Evolutionary conservation across 306 rosid genomes (phyloP), one percentile per base, ranked within the genome.

Genomic region (Fragaria iinumae): DNA sequence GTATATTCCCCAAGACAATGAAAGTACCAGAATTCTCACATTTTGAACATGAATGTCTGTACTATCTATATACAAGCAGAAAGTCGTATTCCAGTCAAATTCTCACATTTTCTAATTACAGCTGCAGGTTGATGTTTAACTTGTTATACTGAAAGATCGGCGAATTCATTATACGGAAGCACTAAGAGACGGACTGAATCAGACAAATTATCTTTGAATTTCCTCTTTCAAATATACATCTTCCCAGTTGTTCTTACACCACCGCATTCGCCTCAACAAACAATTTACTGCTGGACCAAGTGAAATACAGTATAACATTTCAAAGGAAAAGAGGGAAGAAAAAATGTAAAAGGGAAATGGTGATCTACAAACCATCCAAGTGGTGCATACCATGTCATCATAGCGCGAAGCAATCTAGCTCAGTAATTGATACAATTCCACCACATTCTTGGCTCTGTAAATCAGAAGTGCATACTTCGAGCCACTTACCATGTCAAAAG

Each of bases 311-410:
- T 60, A 69, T 68, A 69, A 72, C 41, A 29, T 64, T 53, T 76
- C 27, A 12, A 47, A 52, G 25, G 16, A 43, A 45, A 71, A 13
- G 66, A 18, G 21, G 21, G 25, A 47, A 32, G 16, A 29, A 63
- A 6, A 32, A 32, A 16, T 64, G 53, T 50, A 23, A 77, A 77
- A 25, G 36, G 72, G 76, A 67, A 80, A 76, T 69, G 41, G 73
- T 39, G 74, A 69, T 74, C 84, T 77, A 81, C 4, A 27, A 85
- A 63, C 84, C 75, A 87, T 55, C 13, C 72, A 32, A 71, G 64
- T 78, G 81, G 75, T 76, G 86, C 87, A 76, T 77, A 80, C 79
- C 83, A 78, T 75, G 83, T 60, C 81, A 80, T 74, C 75, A 80
- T 85, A 83, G 57, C 27, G n/a, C 53, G 55, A 71, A 65, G 75